Base-by-base conservation (phyloP, 257 asterid genomes). In the Solanum clarkiae region DNA sequence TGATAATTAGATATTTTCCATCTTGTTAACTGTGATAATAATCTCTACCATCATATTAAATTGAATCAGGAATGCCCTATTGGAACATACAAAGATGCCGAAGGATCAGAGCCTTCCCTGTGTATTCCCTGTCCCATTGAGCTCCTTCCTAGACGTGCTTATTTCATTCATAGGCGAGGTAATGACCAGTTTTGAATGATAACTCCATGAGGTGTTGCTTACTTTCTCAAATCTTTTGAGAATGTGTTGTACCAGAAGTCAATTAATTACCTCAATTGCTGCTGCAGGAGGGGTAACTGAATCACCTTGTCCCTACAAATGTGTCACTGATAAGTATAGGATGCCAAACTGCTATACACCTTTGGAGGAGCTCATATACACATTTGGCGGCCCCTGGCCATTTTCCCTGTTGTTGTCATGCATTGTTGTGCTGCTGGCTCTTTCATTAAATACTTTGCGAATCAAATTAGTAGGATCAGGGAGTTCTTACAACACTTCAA, bases 341-440 rank as follows among this genome's bases (percentile, higher is more conserved):
- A 91, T 84, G 87, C 95, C 97, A 11, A 93, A 94, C 91, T 95
- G 99, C 90, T 94, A 89, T 85, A 95, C 99, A 22, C 98, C 99
- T 84, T 93, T 95, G 90, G 99, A 95, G 91, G 99, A 95, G 90
- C 92, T 95, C 71, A 91, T 95, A 89, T 93, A 92, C 87, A 91
- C 99, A 55, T 95, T 95, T 89, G 97, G 98, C 83, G 99, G 99
- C 40, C 99, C 99, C 84, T 95, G 97, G 95, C 95, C 95, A 18
- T 94, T 94, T 88, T 85, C 97, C 81, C 89, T 94, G 87, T 75
- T 93, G 54, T 88, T 92, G 84, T 86, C 90, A 57, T 91, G 95
- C 87, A 87, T 93, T 86, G 94, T 94, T 79, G 88, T 96, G 90
- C 88, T 96, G 83, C 92, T 96, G 79, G 94, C 98, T 84, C 83